phyloP scores from a whole-genome alignment of 2,329 filamentous ascomycete species.

The Apiospora phragmitis region DNA sequence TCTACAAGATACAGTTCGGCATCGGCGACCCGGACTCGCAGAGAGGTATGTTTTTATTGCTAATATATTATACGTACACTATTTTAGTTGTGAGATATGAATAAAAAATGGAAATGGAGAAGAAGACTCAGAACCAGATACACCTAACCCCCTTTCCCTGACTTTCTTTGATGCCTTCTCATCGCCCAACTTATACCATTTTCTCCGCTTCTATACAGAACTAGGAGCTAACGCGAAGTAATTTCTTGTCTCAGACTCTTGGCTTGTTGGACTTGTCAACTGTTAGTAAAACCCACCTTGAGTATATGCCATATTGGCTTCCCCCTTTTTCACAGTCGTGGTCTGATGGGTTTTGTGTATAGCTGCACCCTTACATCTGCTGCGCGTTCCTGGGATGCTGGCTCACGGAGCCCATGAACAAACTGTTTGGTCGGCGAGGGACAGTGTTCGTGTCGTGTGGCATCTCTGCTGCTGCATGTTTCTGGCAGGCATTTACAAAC shows the following conservation, averaged over 20 bases:
- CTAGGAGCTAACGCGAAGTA: not conserved
- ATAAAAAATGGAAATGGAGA: not conserved
- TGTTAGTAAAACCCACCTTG: slow-evolving; percentile 24
- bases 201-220: not conserved
- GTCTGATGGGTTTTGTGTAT: not conserved
- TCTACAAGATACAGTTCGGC: slow-evolving; percentile 62
- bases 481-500: slow-evolving; percentile 41
- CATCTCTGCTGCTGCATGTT: slow-evolving; percentile 52
- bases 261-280: slow-evolving; percentile 65
- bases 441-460: slow-evolving; percentile 70
- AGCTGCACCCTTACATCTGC: slow-evolving; percentile 62
- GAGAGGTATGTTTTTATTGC: slow-evolving; percentile 22
- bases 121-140: not conserved
- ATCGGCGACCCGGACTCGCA: slow-evolving; percentile 51
- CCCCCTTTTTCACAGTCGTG: not conserved
- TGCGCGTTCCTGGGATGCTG: slow-evolving; percentile 72
- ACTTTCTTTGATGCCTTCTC: not conserved
- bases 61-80: not conserved
- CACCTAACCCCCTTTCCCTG: not conserved
- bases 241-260: slow-evolving; percentile 36
- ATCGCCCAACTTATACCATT: not conserved
- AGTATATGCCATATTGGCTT: not conserved
- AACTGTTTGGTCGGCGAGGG: slow-evolving; percentile 67
- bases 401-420: slow-evolving; percentile 73
- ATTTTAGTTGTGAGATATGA: too few species aligned